Evolutionary conservation across 2,329 filamentous ascomycete genomes (phyloP).

Genomic region (Xylariaceae sp.): DNA sequence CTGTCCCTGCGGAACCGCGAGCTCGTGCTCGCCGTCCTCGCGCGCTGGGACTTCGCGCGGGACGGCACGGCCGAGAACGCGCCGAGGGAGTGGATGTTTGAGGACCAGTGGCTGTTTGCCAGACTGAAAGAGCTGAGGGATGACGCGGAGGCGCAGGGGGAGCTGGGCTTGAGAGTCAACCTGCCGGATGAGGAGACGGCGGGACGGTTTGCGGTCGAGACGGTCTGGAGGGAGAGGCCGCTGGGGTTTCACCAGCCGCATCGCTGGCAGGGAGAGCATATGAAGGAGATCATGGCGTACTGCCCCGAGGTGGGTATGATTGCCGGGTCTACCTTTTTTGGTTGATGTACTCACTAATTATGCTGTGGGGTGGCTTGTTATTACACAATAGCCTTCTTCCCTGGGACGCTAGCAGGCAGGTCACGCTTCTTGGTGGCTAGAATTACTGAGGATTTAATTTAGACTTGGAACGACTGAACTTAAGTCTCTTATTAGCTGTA

Average conservation of each 20-base stretch:
- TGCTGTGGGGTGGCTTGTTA: background rate
- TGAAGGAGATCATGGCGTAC: slow-evolving; percentile 37
- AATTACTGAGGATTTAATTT: no score
- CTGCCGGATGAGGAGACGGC: slow-evolving; percentile 38
- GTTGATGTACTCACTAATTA: background rate
- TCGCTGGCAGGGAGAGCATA: slow-evolving; percentile 31
- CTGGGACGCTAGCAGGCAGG: background rate
- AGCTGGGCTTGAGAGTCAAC: slow-evolving; percentile 6
- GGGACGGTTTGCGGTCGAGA: slow-evolving; percentile 40
- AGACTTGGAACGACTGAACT: no score
- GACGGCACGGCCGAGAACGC: slow-evolving; percentile 30
- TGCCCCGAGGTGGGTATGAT: slow-evolving; percentile 41
- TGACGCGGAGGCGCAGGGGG: background rate
- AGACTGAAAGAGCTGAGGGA: slow-evolving; percentile 4
- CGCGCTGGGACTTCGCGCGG: slow-evolving; percentile 25
- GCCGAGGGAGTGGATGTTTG: slow-evolving; percentile 29
- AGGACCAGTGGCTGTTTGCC: slow-evolving; percentile 43
- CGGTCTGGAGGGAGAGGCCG: slow-evolving; percentile 38
- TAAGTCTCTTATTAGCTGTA: no score
- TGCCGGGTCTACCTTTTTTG: slow-evolving; percentile 24
- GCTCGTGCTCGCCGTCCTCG: slow-evolving; percentile 33
- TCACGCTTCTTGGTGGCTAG: no score
- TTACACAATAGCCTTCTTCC: background rate
- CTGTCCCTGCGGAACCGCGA: slow-evolving; percentile 41
- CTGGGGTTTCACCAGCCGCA: slow-evolving; percentile 39